Evolutionary conservation across 441 rosid genomes (phyloP).

Genomic region (Cnidoscolus chayamansa): DNA sequence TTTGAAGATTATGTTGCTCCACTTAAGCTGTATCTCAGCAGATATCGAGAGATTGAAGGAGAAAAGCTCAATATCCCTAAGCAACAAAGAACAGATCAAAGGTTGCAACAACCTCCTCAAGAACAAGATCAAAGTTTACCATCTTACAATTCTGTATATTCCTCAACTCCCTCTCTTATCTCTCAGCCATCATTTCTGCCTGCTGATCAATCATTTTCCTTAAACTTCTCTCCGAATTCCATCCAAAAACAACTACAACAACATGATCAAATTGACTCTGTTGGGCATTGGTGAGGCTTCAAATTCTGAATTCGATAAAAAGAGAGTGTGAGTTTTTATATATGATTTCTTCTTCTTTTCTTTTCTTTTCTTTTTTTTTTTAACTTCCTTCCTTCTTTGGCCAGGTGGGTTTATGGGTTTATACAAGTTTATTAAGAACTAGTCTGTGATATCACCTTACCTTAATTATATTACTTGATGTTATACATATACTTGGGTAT

Average conservation of each 20-base stretch:
- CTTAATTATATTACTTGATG: too few species aligned
- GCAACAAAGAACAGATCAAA: constrained; percentile 43
- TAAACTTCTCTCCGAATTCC: constrained; percentile 51
- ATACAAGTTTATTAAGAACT: too few species aligned
- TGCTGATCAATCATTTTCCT: constrained; percentile 45
- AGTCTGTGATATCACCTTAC: too few species aligned
- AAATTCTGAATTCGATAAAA: too few species aligned
- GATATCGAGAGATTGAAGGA: constrained; percentile 67
- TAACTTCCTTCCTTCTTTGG: too few species aligned
- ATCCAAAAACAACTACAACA: constrained; percentile 55
- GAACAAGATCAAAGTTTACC: constrained; percentile 33
- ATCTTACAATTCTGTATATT: constrained; percentile 40
- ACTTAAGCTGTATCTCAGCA: constrained; percentile 48
- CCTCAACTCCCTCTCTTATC: constrained; percentile 32
- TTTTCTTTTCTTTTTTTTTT: too few species aligned
- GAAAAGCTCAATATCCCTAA: constrained; percentile 64
- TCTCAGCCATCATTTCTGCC: constrained; percentile 47
- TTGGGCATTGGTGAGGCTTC: constrained; percentile 52
- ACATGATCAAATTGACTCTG: constrained; percentile 64
- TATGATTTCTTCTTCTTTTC: too few species aligned
- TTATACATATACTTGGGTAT: too few species aligned
- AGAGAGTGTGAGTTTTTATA: too few species aligned
- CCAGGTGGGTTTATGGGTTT: too few species aligned
- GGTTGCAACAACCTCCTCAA: constrained; percentile 30
- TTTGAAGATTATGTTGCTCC: constrained; percentile 69